Evolutionary conservation across 495 filamentous ascomycete species (phyloP), one percentile per base, ranked within the genome.

Genomic region (Penicillium cinerascens): DNA sequence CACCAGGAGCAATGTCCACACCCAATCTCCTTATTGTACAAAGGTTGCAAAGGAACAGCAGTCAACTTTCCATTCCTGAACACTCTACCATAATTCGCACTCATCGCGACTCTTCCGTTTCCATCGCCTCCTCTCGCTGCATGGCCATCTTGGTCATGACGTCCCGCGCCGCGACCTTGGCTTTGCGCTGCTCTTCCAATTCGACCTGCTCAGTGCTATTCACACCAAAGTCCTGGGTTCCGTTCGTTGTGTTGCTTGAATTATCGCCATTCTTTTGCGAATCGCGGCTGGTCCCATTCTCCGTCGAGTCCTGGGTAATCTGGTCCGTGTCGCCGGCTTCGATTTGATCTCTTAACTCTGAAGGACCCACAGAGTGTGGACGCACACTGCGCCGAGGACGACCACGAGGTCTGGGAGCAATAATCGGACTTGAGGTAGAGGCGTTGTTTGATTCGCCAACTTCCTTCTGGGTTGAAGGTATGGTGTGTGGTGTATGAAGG

Each of bases 61-160:
- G 29, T 3, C 29, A 33, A 15, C 9, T 11, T 33, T 13, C 11
- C 13, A 10, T 11, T 10, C 0, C 2, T n/a, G n/a, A 15, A 33
- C 10, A 39, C 18, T 39, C 37, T 16, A 39, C 37, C 18, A 33
- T 29, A n/a, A 29, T 33, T 33, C 29, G 11, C 29, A 33, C 29
- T 52, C 21, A 71, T 46, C 61, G 63, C 4, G 55, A 17, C 16
- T 65, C 57, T 4, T 67, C 66, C 1, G 62, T 70, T 44, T 69
- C 71, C 71, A 74, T 75, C n/a, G 65, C 66, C 47, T 76, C 73
- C 51, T 77, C 74, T 5, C 71, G 70, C 54, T 75, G 65, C 67
- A 77, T 71, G 23, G 70, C 73, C 37, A 68, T 49, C 33, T 63
- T 66, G 22, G 60, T 70, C 65, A 75, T 61, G 21, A 52, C 53